Base-by-base conservation (phyloP, 2,329 filamentous ascomycete genomes). In the Penicillium vulpinum region DNA sequence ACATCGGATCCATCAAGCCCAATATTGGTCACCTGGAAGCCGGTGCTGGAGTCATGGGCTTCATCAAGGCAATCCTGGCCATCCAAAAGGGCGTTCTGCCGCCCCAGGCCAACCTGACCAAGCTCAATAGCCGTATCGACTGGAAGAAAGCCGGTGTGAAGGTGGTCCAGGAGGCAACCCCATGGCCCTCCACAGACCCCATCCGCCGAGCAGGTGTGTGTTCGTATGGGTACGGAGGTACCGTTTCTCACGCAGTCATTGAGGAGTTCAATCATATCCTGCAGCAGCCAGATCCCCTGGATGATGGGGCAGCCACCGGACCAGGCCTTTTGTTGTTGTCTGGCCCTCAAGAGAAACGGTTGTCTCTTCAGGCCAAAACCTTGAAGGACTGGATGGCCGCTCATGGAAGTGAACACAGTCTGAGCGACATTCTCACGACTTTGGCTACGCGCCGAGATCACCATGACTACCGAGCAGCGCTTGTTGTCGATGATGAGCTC, bases 151-250 rank as follows among this genome's bases (percentile, higher is more conserved):
- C 64, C 2, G 66, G 63, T 1, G 21, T 71, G 1, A 51, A 62
- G 26, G 65, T 72, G 2, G 62, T 68, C 3, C 58, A 58, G n/a
- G 62, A 71, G 41, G 18, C 45, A 2, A 60, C 58, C 10, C 44
- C 57, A 13, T 72, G 69, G 70, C 29, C 52, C 0, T 41, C 61
- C 9, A 33, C 57, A 0, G 49, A 56, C 18, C 38, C 49, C 0
- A 57, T 59, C 1, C 64, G 67, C 3, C 59, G 70, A 9, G 67
- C 72, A 16, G 70, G 64, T 15, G 62, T 74, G 18, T 68, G 66
- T 57, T 71, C 69, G 4, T 73, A 73, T 47, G 72, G 71, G 5
- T 74, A 73, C 38, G 68, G 72, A 6, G 72, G 72, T 2, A 73
- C 71, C 3, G 71, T 74, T 6, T 72, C 72, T 1, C 72, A 74